Evolutionary conservation across 768 basidiomycete genomes (phyloP).

Genomic region (Epithele typhae): DNA sequence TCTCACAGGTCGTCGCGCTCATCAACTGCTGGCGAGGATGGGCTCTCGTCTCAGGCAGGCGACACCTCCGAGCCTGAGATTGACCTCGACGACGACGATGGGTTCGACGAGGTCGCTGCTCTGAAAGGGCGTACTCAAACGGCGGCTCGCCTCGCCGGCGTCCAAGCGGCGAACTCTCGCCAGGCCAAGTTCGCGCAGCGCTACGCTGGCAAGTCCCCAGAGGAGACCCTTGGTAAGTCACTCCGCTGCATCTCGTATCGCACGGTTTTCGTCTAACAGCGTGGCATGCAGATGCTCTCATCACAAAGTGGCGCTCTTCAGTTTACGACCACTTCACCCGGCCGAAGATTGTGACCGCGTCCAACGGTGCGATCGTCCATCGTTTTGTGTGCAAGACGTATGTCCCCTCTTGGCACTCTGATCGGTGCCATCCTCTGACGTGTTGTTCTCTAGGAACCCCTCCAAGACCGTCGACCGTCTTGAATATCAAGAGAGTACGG

Average conservation of each 20-base stretch:
- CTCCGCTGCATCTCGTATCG: no score
- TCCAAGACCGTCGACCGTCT: neutral
- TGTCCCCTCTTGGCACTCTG: neutral
- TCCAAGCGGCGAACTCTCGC: neutral
- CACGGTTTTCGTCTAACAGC: no score
- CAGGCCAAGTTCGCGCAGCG: neutral
- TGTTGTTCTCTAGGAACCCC: neutral
- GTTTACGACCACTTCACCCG: neutral
- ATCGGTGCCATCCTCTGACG: neutral
- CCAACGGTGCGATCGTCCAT: neutral
- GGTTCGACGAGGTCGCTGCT: neutral
- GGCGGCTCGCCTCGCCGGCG: neutral
- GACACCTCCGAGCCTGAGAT: no score
- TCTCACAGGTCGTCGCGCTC: no score
- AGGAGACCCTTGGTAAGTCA: neutral
- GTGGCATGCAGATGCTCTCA: neutral
- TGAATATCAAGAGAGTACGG: neutral
- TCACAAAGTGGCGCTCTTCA: neutral
- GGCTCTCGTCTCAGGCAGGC: no score
- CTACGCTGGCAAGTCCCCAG: neutral
- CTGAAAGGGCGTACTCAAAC: neutral
- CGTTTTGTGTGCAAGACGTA: constrained; percentile 5
- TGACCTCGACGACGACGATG: neutral
- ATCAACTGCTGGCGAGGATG: no score
- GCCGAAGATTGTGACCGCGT: neutral